Conservation (phyloP, 2,329 filamentous ascomycete species). For the Alternaria longipes region DNA sequence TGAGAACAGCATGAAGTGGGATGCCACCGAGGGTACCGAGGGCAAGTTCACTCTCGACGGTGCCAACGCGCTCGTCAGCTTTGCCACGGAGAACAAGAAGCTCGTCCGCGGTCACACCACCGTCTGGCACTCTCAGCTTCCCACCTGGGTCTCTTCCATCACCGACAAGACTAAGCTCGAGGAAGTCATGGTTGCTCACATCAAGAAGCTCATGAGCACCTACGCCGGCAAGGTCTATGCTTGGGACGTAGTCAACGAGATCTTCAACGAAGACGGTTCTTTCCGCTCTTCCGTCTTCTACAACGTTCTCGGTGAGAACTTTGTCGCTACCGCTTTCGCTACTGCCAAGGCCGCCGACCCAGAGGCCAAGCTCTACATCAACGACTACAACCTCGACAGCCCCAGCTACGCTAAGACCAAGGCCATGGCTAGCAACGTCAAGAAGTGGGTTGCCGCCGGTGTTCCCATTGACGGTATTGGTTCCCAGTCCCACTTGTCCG, state of each 20-base stretch:
- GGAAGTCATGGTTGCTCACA: constrained; percentile 67
- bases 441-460: constrained; percentile 69
- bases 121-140: constrained; percentile 66
- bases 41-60: constrained; percentile 64
- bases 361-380: constrained; percentile 75
- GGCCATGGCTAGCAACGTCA: constrained; percentile 67
- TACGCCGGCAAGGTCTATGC: constrained; percentile 71
- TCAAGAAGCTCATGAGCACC: constrained; percentile 64
- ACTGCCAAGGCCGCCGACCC: constrained; percentile 74
- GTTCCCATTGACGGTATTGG: constrained; percentile 73
- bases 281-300: constrained; percentile 71
- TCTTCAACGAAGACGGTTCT: constrained; percentile 67
- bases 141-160: constrained; percentile 67
- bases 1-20: constrained; percentile 77
- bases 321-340: constrained; percentile 74
- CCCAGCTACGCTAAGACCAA: constrained; percentile 67
- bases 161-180: constrained; percentile 63
- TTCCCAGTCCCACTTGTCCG: constrained; percentile 64
- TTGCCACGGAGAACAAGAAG: constrained; percentile 64
- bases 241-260: constrained; percentile 57
- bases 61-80: constrained; percentile 70
- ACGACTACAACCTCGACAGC: constrained; percentile 72
- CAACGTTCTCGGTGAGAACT: constrained; percentile 73
- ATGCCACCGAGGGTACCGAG: constrained; percentile 60
- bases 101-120: constrained; percentile 71